phyloP scores from a whole-genome alignment of 495 filamentous ascomycete genomes.

The Platismatia glauca region DNA sequence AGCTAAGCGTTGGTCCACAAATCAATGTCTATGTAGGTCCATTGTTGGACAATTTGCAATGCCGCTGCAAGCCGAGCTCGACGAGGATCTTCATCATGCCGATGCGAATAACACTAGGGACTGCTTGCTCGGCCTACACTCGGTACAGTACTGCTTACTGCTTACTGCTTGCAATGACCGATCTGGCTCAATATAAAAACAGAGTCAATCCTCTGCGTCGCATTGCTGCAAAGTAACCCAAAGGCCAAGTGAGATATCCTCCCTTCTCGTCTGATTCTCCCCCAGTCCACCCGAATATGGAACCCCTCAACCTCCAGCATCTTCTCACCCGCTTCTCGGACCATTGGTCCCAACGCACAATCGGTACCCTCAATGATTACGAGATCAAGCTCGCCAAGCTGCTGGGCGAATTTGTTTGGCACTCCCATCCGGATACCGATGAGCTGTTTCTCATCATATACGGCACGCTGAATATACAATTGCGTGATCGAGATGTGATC shows the following conservation, averaged over 20 bases:
- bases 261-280: neutral
- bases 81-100: neutral
- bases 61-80: neutral
- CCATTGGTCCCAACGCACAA: conserved; percentile 22
- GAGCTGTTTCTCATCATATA: conserved; percentile 32
- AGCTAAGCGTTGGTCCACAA: too few relatives aligned
- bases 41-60: neutral
- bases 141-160: neutral
- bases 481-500: conserved; percentile 21
- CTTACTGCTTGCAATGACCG: too few relatives aligned
- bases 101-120: neutral
- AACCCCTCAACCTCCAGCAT: conserved; percentile 12
- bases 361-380: conserved; percentile 25
- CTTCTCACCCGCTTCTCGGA: conserved; percentile 17
- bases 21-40: too few relatives aligned
- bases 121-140: neutral
- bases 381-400: conserved; percentile 33
- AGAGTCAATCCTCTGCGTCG: neutral
- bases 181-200: neutral
- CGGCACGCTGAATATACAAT: conserved; percentile 25
- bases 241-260: neutral
- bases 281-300: neutral
- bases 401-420: conserved; percentile 32
- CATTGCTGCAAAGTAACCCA: neutral
- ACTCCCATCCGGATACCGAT: conserved; percentile 33